Evolutionary conservation across 176 grass and related monocot genomes (phyloP), one percentile per base, ranked within the genome.

Genomic region (Oryza glaberrima): DNA sequence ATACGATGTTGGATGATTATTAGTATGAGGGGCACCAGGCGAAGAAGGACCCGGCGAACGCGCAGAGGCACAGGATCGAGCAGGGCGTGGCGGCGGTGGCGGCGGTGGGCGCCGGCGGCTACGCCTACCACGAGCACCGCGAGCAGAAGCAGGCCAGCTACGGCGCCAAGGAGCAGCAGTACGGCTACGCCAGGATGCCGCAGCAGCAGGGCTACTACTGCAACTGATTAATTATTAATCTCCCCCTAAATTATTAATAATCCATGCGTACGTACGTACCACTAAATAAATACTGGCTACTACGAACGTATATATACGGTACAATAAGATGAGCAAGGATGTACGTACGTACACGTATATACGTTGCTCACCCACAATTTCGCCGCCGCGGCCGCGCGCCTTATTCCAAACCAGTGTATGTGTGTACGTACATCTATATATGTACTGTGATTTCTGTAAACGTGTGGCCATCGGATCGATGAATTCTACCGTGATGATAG

Each of bases 71-170:
- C 88, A 86, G 83, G 90, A 86, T 94, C 16, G 92, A 94, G 92
- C 81, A 88, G 58, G 92, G 88, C 20, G n/a, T 97, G 40, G 90
- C 90, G 0, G 80, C 70, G 0, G 90, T 51, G 9, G 84, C 83
- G 51, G 90, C 85, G 36, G 32, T 89, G 4, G 92, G 92, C 17
- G 76, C 89, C 65, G 94, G 90, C 41, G 94, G 94, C 14, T 94
- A 92, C 76, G 92, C 88, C 1, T 97, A 87, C 83, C 92, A 97
- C 61, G 90, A 97, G 85, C 92, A 97, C 88, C 90, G 86, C 72
- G 88, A 92, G 83, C 93, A 91, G 86, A 90, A 92, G 89, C 87
- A 92, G 25, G 77, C 89, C 4, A 41, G 64, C 81, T 76, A 90
- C 58, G 89, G 86, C 12, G 82, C 75, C 19, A 82, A 93, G 69